A percentile compares a stretch with the other conserved stretches of the same genome.
These are phyloP conservation scores for Kwoniella sp. DNA, from an alignment of 768 basidiomycete species.

Conservation along the genomic window DNA sequence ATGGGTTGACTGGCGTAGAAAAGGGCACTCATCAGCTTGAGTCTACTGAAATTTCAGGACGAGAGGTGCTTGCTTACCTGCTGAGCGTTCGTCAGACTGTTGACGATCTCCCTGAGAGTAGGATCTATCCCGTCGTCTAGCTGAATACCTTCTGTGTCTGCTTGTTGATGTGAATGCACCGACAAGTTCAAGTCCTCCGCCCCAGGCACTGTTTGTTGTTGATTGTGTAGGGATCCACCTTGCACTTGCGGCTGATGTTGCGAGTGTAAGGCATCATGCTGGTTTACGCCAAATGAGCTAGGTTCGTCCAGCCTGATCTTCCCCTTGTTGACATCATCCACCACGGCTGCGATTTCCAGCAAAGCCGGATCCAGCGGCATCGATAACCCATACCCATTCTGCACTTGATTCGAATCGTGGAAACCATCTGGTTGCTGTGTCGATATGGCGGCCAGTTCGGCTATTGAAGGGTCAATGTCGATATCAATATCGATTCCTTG, in stretches of 20 bases:
- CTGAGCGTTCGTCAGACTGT: constrained; percentile 46
- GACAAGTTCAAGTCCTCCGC: neutral
- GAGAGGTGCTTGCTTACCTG: constrained; percentile 32
- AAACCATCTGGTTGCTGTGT: neutral
- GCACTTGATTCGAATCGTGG: neutral
- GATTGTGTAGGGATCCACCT: neutral
- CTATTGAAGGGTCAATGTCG: constrained; percentile 14
- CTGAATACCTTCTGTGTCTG: neutral
- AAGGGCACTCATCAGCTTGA: too few species aligned
- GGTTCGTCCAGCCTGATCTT: constrained; percentile 21
- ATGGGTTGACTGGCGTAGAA: constrained; percentile 10
- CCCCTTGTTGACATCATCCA: constrained; percentile 38
- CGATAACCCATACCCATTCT: neutral
- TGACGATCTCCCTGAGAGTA: constrained; percentile 51
- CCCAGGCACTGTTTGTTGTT: neutral
- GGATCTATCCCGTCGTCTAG: constrained; percentile 33
- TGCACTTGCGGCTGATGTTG: constrained; percentile 2
- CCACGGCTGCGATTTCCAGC: constrained; percentile 39
- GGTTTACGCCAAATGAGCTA: neutral
- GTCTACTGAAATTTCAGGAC: too few species aligned
- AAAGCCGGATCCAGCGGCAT: constrained; percentile 41
- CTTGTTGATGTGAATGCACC: neutral
- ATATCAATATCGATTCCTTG: constrained; percentile 25
- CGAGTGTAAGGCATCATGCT: neutral
- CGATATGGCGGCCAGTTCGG: neutral